These are phyloP conservation scores for Saussurea involucrata DNA, from an alignment of 129 eudicot genomes.

Conservation along the genomic window DNA sequence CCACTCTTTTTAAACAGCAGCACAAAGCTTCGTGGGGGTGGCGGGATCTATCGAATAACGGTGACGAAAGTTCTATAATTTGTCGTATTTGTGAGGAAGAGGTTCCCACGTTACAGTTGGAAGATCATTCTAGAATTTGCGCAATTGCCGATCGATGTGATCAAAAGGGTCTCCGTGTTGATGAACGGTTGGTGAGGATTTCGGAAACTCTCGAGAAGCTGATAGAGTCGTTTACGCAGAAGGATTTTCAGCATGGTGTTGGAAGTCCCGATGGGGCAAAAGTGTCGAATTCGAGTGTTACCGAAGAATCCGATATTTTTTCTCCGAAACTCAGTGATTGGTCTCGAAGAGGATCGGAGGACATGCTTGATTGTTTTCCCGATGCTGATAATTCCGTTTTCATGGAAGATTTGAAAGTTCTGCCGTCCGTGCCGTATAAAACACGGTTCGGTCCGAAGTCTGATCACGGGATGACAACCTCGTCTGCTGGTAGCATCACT, in stretches of 20 bases:
- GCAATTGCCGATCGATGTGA: constrained; percentile 97
- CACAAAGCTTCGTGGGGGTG: constrained; percentile 94
- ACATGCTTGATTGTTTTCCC: constrained; percentile 87
- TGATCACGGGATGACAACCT: constrained; percentile 92
- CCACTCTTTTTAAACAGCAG: constrained; percentile 57
- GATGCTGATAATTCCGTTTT: constrained; percentile 62
- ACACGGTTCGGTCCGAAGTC: constrained; percentile 96
- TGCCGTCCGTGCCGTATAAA: constrained; percentile 74
- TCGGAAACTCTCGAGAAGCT: constrained; percentile 87
- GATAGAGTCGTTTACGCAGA: constrained; percentile 68
- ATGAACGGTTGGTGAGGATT: constrained; percentile 77
- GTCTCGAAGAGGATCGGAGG: constrained; percentile 97
- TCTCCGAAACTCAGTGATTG: constrained; percentile 94
- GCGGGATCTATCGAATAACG: constrained; percentile 67
- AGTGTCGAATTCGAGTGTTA: constrained; percentile 76
- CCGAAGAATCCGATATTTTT: constrained; percentile 75
- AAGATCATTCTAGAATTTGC: constrained; percentile 94
- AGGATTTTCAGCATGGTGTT: constrained; percentile 58
- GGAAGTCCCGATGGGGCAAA: constrained; percentile 87
- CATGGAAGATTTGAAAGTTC: constrained; percentile 74
- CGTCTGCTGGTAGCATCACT: constrained; percentile 97
- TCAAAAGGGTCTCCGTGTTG: constrained; percentile 80
- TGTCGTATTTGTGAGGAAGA: constrained; percentile 99
- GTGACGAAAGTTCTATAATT: constrained; percentile 78
- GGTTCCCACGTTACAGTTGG: constrained; percentile 89